phyloP scores from a whole-genome alignment of 352 stramenopile species.

The Phytophthora cactorum region DNA sequence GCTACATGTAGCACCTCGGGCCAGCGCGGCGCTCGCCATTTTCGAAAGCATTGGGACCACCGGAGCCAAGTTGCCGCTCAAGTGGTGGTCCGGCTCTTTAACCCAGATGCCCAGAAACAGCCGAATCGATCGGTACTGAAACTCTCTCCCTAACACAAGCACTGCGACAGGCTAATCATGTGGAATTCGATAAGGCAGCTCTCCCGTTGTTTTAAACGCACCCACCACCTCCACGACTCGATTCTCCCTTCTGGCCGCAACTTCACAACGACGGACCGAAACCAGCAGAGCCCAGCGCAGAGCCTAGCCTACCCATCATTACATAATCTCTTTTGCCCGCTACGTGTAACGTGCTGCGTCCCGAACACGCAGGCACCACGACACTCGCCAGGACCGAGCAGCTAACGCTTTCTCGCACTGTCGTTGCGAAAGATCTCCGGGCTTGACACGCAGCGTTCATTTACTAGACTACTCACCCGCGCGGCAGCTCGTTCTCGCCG shows the following conservation, averaged over 20 bases:
- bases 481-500: conserved; percentile 22
- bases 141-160: conserved; percentile 36
- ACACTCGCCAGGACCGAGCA: conserved; percentile 4
- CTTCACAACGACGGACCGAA: conserved; percentile 34
- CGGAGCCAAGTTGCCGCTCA: conserved; percentile 28
- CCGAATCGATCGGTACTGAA: conserved; percentile 19
- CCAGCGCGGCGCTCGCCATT: conserved; percentile 16
- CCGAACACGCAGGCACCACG: conserved; percentile 21
- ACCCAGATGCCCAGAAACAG: conserved; percentile 32
- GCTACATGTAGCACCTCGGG: conserved; percentile 8
- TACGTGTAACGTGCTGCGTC: conserved; percentile 43
- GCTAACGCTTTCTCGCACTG: conserved; percentile 8
- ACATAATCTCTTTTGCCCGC: conserved; percentile 79
- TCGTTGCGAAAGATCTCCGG: conserved; percentile 23
- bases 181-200: conserved; percentile 45
- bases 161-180: conserved; percentile 41
- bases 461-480: conserved; percentile 1
- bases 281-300: conserved; percentile 23
- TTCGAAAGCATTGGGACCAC: background rate
- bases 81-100: conserved; percentile 36
- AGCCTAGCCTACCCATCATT: conserved; percentile 55
- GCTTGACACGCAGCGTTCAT: conserved; percentile 24
- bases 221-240: conserved; percentile 17
- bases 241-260: conserved; percentile 23
- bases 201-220: conserved; percentile 29